Evolutionary conservation across 192 early-diverging fungal species (phyloP), one percentile per base, ranked within the genome.

Genomic region (Backusella tuberculispora): DNA sequence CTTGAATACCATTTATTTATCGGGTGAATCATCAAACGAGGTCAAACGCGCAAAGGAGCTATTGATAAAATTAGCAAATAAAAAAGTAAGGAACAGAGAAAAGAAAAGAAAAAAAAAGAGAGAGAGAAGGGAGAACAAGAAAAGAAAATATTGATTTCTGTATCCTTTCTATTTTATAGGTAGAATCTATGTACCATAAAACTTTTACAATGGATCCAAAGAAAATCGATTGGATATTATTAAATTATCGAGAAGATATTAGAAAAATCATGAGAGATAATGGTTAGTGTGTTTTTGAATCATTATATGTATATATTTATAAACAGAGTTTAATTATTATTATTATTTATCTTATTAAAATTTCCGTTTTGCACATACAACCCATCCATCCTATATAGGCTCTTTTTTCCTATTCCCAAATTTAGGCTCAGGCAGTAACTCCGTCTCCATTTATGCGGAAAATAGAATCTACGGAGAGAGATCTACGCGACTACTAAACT

Each of bases 161-260:
- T 71, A 46, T 42, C 64, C 71, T 77, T 72, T 46, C 76, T 46
- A 53, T 63, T 34, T 84, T 83, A 48, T 84, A 85, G 56, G 80
- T 77, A 45, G 84, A 83, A 64, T 81, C 79, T 19, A 64, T 73
- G 45, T 50, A 81, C 8, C 63, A 82, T 14, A 80, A 77, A 63
- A 50, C 74, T 2, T 84, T 64, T 65, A 80, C 69, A 17, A 83
- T 86, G 60, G 75, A 90, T 8, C 89, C 90, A 4, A 78, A 88
- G 2, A 94, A 94, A 71, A 76, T 94, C 29, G 93, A 94, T 69
- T 94, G 92, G 92, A 83, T 94, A 76, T 67, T 91, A 26, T 64
- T 87, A n/a, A 81, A 85, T 70, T 73, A 85, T 38, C 85, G 83
- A 13, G 84, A 87, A 26, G 76, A 83, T 26, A 63, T 94, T 34